Percentiles rank a stretch among this genome's conserved stretches.
Evolutionary conservation across 2,329 filamentous ascomycete genomes (phyloP).

Genomic region (Balansia obtecta): DNA sequence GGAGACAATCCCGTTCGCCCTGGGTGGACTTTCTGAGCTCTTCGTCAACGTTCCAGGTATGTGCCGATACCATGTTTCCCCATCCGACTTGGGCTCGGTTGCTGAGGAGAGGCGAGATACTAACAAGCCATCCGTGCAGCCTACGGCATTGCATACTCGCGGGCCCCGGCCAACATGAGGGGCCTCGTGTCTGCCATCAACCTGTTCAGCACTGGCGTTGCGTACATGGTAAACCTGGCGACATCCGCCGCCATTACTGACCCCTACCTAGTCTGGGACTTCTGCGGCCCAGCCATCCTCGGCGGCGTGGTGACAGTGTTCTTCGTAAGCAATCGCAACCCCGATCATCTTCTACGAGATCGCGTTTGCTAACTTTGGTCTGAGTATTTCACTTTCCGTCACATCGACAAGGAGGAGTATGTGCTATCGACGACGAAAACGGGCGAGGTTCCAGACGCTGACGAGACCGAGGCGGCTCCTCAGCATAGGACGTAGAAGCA

Average conservation of each 20-base stretch:
- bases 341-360: too few relatives aligned
- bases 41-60: slow-evolving; percentile 16
- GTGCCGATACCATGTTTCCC: not conserved
- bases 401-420: slow-evolving; percentile 14
- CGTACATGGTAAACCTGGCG: slow-evolving; percentile 32
- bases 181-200: slow-evolving; percentile 37
- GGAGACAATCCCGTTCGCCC: slow-evolving; percentile 12
- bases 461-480: not conserved
- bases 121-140: slow-evolving; percentile 15
- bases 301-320: slow-evolving; percentile 29
- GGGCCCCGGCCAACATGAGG: slow-evolving; percentile 38
- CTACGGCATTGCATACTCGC: slow-evolving; percentile 39
- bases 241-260: slow-evolving; percentile 33
- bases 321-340: too few relatives aligned
- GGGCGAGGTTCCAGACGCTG: slow-evolving; percentile 5
- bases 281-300: slow-evolving; percentile 33
- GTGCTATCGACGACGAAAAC: slow-evolving; percentile 13
- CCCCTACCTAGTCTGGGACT: slow-evolving; percentile 37
- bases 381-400: slow-evolving; percentile 10
- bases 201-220: slow-evolving; percentile 32
- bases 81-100: not conserved
- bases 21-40: slow-evolving; percentile 17
- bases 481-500: not conserved
- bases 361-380: not conserved
- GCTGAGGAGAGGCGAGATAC: not conserved